phyloP scores from a whole-genome alignment of 352 stramenopile species.

The Globisporangium alternatum region DNA sequence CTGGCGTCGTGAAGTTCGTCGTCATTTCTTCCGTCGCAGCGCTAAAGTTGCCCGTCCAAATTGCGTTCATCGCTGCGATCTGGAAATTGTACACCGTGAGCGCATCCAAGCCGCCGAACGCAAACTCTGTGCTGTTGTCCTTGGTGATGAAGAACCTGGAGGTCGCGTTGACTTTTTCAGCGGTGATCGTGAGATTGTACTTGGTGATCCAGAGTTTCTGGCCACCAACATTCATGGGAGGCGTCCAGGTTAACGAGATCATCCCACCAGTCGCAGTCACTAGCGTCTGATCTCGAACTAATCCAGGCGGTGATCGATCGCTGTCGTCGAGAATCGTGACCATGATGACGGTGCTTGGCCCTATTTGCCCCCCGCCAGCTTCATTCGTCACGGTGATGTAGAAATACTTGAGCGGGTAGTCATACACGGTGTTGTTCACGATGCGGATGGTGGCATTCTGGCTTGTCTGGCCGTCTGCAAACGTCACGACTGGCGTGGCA shows the following conservation, averaged over 20 bases:
- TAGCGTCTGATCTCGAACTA: conserved; percentile 17
- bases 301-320: conserved; percentile 40
- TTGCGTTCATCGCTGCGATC: conserved; percentile 38
- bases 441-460: conserved; percentile 31
- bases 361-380: conserved; percentile 29
- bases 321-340: conserved; percentile 49
- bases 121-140: conserved; percentile 34
- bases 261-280: conserved; percentile 42
- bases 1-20: conserved; percentile 39
- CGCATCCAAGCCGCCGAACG: conserved; percentile 24
- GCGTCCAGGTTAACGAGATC: conserved; percentile 34
- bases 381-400: conserved; percentile 27
- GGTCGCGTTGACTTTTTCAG: not conserved
- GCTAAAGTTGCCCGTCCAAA: conserved; percentile 28
- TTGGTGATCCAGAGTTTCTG: conserved; percentile 29
- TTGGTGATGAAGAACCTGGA: conserved; percentile 20
- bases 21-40: conserved; percentile 21
- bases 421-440: conserved; percentile 39
- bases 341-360: conserved; percentile 21
- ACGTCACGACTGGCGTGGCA: conserved; percentile 23
- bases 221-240: conserved; percentile 47
- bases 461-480: conserved; percentile 30
- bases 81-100: conserved; percentile 33
- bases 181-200: conserved; percentile 36
- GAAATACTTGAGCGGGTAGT: conserved; percentile 51